These are phyloP conservation scores for Saturnispora halmiae DNA, from an alignment of 805 yeast genomes.

Conservation along the genomic window DNA sequence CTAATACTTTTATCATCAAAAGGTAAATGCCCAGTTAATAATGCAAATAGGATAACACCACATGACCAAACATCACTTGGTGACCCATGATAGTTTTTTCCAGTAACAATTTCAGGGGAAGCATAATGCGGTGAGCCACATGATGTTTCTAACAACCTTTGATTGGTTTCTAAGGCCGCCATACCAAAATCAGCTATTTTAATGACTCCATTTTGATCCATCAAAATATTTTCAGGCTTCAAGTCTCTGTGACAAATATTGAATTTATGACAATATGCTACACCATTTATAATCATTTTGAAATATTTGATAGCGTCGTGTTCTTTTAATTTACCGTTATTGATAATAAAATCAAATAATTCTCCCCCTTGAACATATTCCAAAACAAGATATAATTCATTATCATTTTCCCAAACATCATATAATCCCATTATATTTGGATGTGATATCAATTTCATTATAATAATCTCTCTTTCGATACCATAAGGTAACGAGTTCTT, in stretches of 20 bases:
- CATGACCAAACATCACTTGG: conserved; percentile 87
- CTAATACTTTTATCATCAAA: conserved; percentile 78
- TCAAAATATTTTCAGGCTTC: conserved; percentile 69
- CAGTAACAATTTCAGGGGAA: conserved; percentile 78
- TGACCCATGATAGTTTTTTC: conserved; percentile 70
- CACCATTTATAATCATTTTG: conserved; percentile 69
- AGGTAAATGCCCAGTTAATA: conserved; percentile 72
- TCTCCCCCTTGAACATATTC: conserved; percentile 90
- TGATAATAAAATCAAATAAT: conserved; percentile 63
- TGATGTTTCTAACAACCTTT: conserved; percentile 63
- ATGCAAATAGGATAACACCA: conserved; percentile 73
- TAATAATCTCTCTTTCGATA: conserved; percentile 92
- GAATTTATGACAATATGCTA: conserved; percentile 70
- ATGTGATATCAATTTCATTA: conserved; percentile 91
- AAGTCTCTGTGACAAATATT: conserved; percentile 78
- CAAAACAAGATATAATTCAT: conserved; percentile 69
- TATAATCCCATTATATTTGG: conserved; percentile 88
- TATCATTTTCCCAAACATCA: conserved; percentile 97
- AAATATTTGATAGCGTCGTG: conserved; percentile 68
- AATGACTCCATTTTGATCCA: conserved; percentile 57
- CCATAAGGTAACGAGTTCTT: conserved; percentile 77
- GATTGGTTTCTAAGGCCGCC: conserved; percentile 76
- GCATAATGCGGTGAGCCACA: conserved; percentile 90
- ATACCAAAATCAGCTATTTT: conserved; percentile 83
- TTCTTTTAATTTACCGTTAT: conserved; percentile 62